Evolutionary conservation across 257 asterid species (phyloP).

Genomic region (Solanum acaule): DNA sequence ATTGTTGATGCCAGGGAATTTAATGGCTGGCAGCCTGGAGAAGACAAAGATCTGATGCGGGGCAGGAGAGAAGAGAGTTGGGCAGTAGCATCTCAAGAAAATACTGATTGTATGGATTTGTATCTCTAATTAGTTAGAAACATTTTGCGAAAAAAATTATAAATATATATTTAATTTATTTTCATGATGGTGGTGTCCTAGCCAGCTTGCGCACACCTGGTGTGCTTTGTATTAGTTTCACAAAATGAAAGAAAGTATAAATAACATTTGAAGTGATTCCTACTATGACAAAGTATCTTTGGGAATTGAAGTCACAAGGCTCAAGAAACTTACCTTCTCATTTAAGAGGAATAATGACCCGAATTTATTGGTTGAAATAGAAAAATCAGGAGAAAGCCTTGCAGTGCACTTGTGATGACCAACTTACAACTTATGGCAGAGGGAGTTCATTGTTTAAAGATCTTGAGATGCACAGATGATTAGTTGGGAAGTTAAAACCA

Average conservation of each 20-base stretch:
- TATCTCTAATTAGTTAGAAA: background rate
- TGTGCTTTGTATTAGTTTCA: background rate
- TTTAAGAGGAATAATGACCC: background rate
- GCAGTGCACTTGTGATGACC: background rate
- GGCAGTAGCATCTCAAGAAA: background rate
- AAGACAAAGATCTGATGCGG: background rate
- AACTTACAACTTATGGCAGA: background rate
- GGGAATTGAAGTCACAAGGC: background rate
- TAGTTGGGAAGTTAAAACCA: background rate
- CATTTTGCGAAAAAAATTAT: background rate
- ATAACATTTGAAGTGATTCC: background rate
- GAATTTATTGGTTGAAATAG: background rate
- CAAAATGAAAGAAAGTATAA: background rate
- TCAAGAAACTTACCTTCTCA: background rate
- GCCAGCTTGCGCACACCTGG: background rate
- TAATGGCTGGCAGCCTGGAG: background rate
- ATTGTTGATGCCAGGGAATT: background rate
- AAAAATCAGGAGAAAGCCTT: background rate
- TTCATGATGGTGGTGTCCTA: background rate
- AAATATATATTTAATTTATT: background rate
- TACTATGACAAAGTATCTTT: background rate
- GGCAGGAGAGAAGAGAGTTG: background rate
- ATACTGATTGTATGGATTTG: background rate
- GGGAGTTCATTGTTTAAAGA: background rate
- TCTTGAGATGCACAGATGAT: background rate